These are phyloP conservation scores for Mortierella sp. DNA, from an alignment of 371 early-diverging fungal genomes.

Conservation along the genomic window DNA sequence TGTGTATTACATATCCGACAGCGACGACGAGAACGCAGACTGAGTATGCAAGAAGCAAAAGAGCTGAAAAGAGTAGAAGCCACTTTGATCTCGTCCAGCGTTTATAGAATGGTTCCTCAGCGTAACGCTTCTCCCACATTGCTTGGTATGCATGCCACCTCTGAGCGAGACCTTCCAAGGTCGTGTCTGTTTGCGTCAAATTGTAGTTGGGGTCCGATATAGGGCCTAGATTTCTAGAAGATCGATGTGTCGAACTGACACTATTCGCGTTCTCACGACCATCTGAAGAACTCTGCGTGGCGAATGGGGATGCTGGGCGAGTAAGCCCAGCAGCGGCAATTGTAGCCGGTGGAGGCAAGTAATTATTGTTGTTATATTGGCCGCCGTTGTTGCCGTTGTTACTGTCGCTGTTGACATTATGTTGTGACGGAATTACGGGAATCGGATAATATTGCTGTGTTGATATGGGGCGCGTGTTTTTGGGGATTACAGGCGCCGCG, in stretches of 20 bases:
- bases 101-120: constrained; percentile 41
- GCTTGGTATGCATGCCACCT: constrained; percentile 53
- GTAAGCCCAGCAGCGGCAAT: background rate
- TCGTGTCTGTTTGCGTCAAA: constrained; percentile 41
- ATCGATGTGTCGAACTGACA: constrained; percentile 13
- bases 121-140: constrained; percentile 35
- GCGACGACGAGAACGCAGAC: constrained; percentile 19
- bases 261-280: constrained; percentile 9
- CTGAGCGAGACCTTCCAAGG: constrained; percentile 43
- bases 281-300: constrained; percentile 2
- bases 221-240: constrained; percentile 13
- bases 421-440: background rate
- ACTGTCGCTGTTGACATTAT: background rate
- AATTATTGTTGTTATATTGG: background rate
- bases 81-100: constrained; percentile 54
- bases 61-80: constrained; percentile 31
- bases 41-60: constrained; percentile 35
- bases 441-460: background rate
- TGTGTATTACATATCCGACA: constrained; percentile 28
- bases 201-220: constrained; percentile 19
- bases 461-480: background rate
- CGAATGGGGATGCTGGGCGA: constrained; percentile 6
- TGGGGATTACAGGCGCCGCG: background rate
- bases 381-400: background rate
- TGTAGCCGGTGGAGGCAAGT: background rate